Percentiles rank a stretch among this genome's conserved stretches.
phyloP scores from a whole-genome alignment of 352 stramenopile species.

The Phytophthora kernoviae region DNA sequence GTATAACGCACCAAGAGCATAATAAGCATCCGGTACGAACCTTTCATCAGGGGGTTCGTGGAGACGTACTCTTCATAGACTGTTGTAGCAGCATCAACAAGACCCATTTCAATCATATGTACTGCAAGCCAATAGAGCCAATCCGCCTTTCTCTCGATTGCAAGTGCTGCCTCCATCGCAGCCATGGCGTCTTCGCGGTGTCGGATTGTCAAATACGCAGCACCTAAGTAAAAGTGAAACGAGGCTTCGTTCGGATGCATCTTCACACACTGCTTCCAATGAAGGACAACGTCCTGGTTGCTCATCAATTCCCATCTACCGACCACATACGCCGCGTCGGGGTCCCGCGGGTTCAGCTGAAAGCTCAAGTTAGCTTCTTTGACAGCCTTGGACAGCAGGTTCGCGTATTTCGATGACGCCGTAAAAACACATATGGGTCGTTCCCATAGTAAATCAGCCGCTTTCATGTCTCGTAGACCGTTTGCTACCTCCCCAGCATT shows the following conservation, averaged over 20 bases:
- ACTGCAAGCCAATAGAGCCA: slow-evolving; percentile 36
- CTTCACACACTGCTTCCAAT: slow-evolving; percentile 44
- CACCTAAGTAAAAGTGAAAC: slow-evolving; percentile 36
- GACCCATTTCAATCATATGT: slow-evolving; percentile 28
- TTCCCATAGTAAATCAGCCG: slow-evolving; percentile 38
- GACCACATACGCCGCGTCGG: slow-evolving; percentile 36
- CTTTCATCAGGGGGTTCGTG: slow-evolving; percentile 33
- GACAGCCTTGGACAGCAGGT: slow-evolving; percentile 22
- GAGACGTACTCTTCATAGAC: slow-evolving; percentile 38
- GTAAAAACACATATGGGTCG: slow-evolving; percentile 15
- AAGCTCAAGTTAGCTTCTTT: slow-evolving; percentile 26
- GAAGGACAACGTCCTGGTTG: slow-evolving; percentile 21
- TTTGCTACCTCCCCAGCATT: slow-evolving; percentile 22
- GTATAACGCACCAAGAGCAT: slow-evolving; percentile 34
- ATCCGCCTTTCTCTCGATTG: slow-evolving; percentile 32
- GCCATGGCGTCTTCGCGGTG: slow-evolving; percentile 29
- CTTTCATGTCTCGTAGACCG: slow-evolving; percentile 25
- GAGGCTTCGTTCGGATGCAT: slow-evolving; percentile 32
- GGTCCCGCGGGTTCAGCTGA: slow-evolving; percentile 31
- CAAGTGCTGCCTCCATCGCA: slow-evolving; percentile 30
- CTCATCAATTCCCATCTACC: slow-evolving; percentile 34
- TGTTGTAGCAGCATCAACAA: slow-evolving; percentile 21
- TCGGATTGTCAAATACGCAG: slow-evolving; percentile 26
- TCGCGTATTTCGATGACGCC: background rate
- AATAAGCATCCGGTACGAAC: slow-evolving; percentile 42